Conservation (phyloP, 768 basidiomycete genomes). For the Rhodosporidiobolus odoratus region DNA sequence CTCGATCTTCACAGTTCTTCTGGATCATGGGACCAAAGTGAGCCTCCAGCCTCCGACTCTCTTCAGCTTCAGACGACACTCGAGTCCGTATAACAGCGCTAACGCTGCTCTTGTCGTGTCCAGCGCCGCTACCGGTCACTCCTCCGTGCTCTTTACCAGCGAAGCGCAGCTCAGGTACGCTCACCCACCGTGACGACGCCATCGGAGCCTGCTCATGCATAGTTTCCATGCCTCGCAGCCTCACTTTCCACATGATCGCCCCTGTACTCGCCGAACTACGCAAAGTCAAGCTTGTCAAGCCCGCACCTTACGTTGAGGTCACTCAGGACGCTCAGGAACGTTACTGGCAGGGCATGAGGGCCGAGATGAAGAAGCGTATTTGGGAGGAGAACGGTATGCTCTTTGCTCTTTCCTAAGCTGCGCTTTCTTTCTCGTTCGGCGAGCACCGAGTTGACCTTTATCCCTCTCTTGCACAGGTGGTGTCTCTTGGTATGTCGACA, state of each 20-base stretch:
- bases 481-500: constrained; percentile 37
- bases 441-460: neutral
- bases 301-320: constrained; percentile 38
- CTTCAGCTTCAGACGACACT: neutral
- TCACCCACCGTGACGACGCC: neutral
- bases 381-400: constrained; percentile 36
- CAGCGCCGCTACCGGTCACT: constrained; percentile 37
- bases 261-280: constrained; percentile 17
- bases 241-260: neutral
- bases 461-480: constrained; percentile 12
- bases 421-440: too few relatives aligned
- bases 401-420: neutral
- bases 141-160: constrained; percentile 39
- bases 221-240: neutral
- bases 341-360: constrained; percentile 22
- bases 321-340: constrained; percentile 28
- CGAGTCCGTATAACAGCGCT: too few relatives aligned
- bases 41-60: neutral
- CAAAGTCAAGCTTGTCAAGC: constrained; percentile 3
- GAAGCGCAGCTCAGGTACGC: constrained; percentile 31
- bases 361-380: constrained; percentile 33
- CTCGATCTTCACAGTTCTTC: constrained; percentile 10
- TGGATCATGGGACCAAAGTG: constrained; percentile 41
- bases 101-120: neutral
- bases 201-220: neutral